These are phyloP conservation scores for Triadica sebifera DNA, from an alignment of 345 rosid genomes.

Conservation along the genomic window DNA sequence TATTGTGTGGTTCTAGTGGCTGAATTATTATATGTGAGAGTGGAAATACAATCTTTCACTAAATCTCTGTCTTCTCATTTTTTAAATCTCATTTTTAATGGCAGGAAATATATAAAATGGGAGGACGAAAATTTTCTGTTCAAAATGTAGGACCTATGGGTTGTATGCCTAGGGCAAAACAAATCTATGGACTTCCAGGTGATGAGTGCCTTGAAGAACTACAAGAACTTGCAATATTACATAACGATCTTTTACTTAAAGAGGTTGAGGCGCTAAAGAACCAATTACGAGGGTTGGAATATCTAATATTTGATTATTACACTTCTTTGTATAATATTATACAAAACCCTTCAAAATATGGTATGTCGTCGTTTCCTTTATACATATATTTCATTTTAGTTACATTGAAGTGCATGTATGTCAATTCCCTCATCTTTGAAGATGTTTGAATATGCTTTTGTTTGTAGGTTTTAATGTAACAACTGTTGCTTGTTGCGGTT, in stretches of 20 bases:
- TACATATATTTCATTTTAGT: background rate
- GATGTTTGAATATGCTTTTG: background rate
- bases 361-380: background rate
- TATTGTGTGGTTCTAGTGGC: too few relatives aligned
- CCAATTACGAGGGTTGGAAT: conserved; percentile 29
- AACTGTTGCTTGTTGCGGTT: background rate
- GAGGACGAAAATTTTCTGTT: conserved; percentile 38
- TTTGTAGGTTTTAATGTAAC: background rate
- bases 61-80: too few relatives aligned
- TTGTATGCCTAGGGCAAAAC: conserved; percentile 26
- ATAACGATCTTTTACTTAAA: conserved; percentile 23
- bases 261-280: conserved; percentile 1
- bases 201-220: conserved; percentile 16
- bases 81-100: background rate
- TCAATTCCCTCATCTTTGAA: too few relatives aligned
- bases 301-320: conserved; percentile 35
- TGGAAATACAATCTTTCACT: too few relatives aligned
- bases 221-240: conserved; percentile 19
- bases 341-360: conserved; percentile 11
- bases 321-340: conserved; percentile 13
- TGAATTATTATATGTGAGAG: too few relatives aligned
- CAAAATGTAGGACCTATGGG: conserved; percentile 37
- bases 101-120: conserved; percentile 24
- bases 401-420: too few relatives aligned
- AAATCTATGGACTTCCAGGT: background rate